A percentile compares a stretch with the other conserved stretches of the same genome.
phyloP scores from a whole-genome alignment of 148 eudicot genomes.

The Rhododendron williamsianum region DNA sequence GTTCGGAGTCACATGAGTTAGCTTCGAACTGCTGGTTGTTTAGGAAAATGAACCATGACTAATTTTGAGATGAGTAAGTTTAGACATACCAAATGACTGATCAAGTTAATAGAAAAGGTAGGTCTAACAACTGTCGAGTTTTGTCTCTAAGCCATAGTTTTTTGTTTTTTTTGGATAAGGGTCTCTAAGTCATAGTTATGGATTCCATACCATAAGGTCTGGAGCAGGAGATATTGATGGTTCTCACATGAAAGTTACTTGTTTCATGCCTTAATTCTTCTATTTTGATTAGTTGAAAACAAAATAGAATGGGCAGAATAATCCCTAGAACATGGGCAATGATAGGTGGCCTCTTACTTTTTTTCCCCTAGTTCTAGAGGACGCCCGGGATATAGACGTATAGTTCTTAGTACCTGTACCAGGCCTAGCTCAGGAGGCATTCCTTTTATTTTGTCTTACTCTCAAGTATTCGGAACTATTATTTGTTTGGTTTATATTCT shows the following conservation, averaged over 20 bases:
- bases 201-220: constrained; percentile 1
- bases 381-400: neutral
- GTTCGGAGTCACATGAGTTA: neutral
- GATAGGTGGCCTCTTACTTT: neutral
- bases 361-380: neutral
- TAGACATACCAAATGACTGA: neutral
- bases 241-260: neutral
- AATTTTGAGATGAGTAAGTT: neutral
- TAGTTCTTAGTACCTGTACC: neutral
- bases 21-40: neutral
- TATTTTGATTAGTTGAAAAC: neutral
- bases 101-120: neutral
- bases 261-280: neutral
- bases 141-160: neutral
- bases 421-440: neutral
- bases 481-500: neutral
- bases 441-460: neutral
- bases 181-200: neutral
- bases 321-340: neutral
- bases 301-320: neutral
- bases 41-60: neutral
- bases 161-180: too few relatives aligned
- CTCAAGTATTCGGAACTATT: neutral
- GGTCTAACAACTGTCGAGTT: neutral
- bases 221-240: neutral